These are phyloP conservation scores for Chalciporus sp. DNA, from an alignment of 1,284 basidiomycete species.

Conservation along the genomic window DNA sequence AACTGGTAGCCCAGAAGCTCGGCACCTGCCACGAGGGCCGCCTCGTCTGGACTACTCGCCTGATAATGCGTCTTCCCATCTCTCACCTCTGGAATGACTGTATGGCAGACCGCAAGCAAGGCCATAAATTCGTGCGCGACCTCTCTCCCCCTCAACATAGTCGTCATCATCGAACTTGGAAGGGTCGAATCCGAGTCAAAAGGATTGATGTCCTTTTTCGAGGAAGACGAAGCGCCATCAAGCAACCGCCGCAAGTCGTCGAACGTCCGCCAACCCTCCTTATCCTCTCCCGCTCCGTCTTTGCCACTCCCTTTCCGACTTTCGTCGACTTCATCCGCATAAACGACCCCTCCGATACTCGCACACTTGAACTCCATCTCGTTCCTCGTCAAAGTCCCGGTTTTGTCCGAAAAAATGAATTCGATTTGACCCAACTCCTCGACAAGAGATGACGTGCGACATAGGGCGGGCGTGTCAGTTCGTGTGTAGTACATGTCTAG, in stretches of 20 bases:
- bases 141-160: constrained; percentile 45
- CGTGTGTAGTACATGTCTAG: constrained; percentile 94
- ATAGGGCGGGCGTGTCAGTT: constrained; percentile 95
- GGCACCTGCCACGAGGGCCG: constrained; percentile 93
- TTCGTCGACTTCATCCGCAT: constrained; percentile 83
- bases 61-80: constrained; percentile 89
- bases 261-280: constrained; percentile 79
- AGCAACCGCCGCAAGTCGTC: constrained; percentile 66
- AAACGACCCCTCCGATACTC: constrained; percentile 86
- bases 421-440: constrained; percentile 99
- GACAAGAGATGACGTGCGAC: constrained; percentile 95
- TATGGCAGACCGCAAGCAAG: constrained; percentile 95
- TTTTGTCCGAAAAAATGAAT: constrained; percentile 99
- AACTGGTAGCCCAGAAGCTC: constrained; percentile 94
- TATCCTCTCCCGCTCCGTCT: constrained; percentile 48
- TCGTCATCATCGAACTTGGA: background rate
- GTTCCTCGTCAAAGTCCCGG: constrained; percentile 95
- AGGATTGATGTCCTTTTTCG: constrained; percentile 22
- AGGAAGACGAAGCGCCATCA: constrained; percentile 28
- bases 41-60: constrained; percentile 98
- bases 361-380: constrained; percentile 98
- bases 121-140: constrained; percentile 87
- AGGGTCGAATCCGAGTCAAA: constrained; percentile 15
- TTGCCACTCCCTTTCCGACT: constrained; percentile 64
- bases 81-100: constrained; percentile 94